phyloP scores from a whole-genome alignment of 2,329 filamentous ascomycete genomes.

The Didymella sp. region DNA sequence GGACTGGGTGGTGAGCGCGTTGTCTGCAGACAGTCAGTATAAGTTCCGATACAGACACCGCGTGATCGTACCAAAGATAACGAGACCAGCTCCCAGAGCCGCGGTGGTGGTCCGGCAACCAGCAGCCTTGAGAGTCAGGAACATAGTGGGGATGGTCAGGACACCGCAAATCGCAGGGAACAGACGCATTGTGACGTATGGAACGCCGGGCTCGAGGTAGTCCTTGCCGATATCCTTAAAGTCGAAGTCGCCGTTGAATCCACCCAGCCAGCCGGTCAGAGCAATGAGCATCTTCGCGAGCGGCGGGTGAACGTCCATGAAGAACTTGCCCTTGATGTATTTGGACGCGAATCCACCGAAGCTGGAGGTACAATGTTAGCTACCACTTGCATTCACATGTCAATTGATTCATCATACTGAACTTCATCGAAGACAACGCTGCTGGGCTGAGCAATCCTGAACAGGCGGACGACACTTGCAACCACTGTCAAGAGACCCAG shows the following conservation, averaged over 20 bases:
- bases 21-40: slow-evolving; percentile 67
- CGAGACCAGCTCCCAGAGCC: slow-evolving; percentile 79
- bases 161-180: slow-evolving; percentile 90
- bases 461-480: slow-evolving; percentile 81
- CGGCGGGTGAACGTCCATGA: slow-evolving; percentile 99
- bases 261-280: slow-evolving; percentile 90
- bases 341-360: slow-evolving; percentile 98
- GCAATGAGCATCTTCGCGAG: slow-evolving; percentile 97
- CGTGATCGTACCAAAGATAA: slow-evolving; percentile 78
- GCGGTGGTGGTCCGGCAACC: slow-evolving; percentile 89
- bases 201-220: slow-evolving; percentile 91
- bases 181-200: slow-evolving; percentile 97
- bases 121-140: slow-evolving; percentile 87
- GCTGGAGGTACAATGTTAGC: slow-evolving; percentile 57
- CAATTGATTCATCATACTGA: slow-evolving; percentile 71
- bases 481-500: slow-evolving; percentile 75
- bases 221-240: slow-evolving; percentile 99
- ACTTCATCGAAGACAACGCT: slow-evolving; percentile 99
- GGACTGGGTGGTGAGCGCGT: slow-evolving; percentile 92
- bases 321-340: slow-evolving; percentile 99
- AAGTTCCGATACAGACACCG: background rate
- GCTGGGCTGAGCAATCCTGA: slow-evolving; percentile 93
- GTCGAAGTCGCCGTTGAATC: slow-evolving; percentile 94
- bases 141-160: slow-evolving; percentile 88
- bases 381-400: background rate